A percentile compares a stretch with the other conserved stretches of the same genome.
These are phyloP conservation scores for Cocos nucifera DNA, from an alignment of 176 grass and related monocot genomes.

Conservation along the genomic window DNA sequence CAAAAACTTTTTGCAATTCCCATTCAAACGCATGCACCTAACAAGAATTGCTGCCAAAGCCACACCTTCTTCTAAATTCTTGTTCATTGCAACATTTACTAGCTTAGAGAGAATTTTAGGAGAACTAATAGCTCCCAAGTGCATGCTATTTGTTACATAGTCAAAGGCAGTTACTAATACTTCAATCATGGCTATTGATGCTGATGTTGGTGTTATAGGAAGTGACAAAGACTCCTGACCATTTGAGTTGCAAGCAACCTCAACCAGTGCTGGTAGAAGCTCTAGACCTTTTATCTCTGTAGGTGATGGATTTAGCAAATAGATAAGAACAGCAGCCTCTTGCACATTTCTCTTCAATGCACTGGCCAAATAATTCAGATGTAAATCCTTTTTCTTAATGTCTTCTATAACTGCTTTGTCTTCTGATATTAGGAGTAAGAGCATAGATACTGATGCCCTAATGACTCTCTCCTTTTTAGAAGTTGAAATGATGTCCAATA, in stretches of 20 bases:
- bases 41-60: conserved; percentile 84
- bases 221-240: conserved; percentile 37
- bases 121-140: conserved; percentile 76
- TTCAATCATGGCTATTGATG: conserved; percentile 96
- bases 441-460: conserved; percentile 60
- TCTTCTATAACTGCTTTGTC: conserved; percentile 85
- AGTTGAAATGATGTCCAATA: conserved; percentile 66
- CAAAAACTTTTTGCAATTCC: conserved; percentile 93
- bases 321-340: conserved; percentile 90
- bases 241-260: conserved; percentile 67
- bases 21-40: conserved; percentile 69
- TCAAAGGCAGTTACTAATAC: conserved; percentile 92
- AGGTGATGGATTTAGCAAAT: conserved; percentile 88
- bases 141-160: conserved; percentile 96
- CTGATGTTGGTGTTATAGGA: conserved; percentile 79
- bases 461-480: conserved; percentile 78
- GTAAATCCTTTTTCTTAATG: conserved; percentile 73
- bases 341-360: conserved; percentile 86
- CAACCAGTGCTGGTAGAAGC: conserved; percentile 69
- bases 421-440: conserved; percentile 86
- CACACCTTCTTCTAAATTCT: conserved; percentile 81
- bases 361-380: conserved; percentile 65
- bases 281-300: conserved; percentile 75
- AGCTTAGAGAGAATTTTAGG: conserved; percentile 72
- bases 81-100: conserved; percentile 67